Base-by-base conservation (phyloP, 2,329 filamentous ascomycete species). In the Diaporthe velutina region DNA sequence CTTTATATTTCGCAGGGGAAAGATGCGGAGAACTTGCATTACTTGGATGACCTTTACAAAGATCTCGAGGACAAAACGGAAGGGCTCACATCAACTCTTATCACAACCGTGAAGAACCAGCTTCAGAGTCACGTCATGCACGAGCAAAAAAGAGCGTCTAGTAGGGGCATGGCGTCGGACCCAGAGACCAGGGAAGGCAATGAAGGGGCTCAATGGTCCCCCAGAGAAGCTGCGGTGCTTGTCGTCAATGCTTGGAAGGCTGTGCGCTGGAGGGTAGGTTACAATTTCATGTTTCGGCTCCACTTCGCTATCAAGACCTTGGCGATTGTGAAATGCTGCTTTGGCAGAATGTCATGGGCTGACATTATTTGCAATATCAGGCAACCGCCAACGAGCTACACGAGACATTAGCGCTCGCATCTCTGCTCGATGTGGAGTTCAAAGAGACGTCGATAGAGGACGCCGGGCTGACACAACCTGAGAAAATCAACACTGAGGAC, bases 321-420 rank as follows among this genome's bases (percentile, higher is more conserved):
- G 48, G 22, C 22, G 9, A 50, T 7, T 25, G 10, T 15, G 8
- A 25, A 25, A 33, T 35, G 2, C 1, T 57, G 7, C 8, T 35
- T 35, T 22, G 48, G 10, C 3, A 13, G 3, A 15, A 22, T 57
- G 13, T 8, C 15, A 55, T 33, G 15, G 35, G 54, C 54, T 57
- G 30, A 57, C 10, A 33, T 8, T 10, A 19, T 57, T 35, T 35
- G 28, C 5, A 22, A 8, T 35, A 19, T 22, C 30, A 57, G 30
- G 28, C 54, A 35, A 57, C 54, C 7, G 54, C 54, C 28, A 57
- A 57, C 17, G 54, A 57, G 28, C 17, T 57, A 57, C 54, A 57
- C n/a, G 54, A 57, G 30, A 57, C 54, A 22, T 57, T 57, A 22
- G 54, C 54, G 35, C 54, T 57, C 15, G 54, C 54, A 33, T 57